Percentiles rank a stretch among this genome's conserved stretches.
Conservation (phyloP, 2,329 filamentous ascomycete species). For the Colletotrichum tropicale region DNA sequence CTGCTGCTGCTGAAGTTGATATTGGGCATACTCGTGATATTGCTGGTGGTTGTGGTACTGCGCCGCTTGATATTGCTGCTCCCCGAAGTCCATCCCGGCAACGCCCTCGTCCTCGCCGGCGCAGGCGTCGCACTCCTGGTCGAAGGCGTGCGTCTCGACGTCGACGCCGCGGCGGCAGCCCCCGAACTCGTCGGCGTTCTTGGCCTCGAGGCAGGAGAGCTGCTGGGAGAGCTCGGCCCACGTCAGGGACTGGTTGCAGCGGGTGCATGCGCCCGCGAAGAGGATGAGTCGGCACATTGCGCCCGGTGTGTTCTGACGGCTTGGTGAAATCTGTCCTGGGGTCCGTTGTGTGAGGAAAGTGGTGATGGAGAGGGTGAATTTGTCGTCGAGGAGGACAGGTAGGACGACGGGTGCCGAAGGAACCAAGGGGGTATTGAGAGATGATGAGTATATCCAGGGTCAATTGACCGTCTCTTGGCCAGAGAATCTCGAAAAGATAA, state of each 20-base stretch:
- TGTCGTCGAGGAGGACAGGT: not conserved
- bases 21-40: not conserved
- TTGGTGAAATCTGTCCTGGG: not conserved
- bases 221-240: constrained; percentile 51
- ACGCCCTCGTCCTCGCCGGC: constrained; percentile 46
- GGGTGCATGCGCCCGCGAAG: constrained; percentile 48
- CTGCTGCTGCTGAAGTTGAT: not conserved
- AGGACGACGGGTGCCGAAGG: not conserved
- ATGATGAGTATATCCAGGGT: not conserved
- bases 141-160: constrained; percentile 48
- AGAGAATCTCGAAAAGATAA: not conserved
- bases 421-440: not conserved
- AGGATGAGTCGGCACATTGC: constrained; percentile 52
- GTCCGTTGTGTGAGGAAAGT: not conserved
- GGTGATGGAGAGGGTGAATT: not conserved
- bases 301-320: not conserved
- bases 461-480: not conserved
- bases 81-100: constrained; percentile 41
- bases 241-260: constrained; percentile 42
- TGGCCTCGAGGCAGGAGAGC: constrained; percentile 53
- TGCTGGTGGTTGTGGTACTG: not conserved
- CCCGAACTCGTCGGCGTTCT: constrained; percentile 51
- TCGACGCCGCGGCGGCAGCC: constrained; percentile 44
- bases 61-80: not conserved
- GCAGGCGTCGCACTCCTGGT: constrained; percentile 53